These are phyloP conservation scores for Loxodes magnus DNA, from an alignment of 73 alveolate genomes.

Conservation along the genomic window DNA sequence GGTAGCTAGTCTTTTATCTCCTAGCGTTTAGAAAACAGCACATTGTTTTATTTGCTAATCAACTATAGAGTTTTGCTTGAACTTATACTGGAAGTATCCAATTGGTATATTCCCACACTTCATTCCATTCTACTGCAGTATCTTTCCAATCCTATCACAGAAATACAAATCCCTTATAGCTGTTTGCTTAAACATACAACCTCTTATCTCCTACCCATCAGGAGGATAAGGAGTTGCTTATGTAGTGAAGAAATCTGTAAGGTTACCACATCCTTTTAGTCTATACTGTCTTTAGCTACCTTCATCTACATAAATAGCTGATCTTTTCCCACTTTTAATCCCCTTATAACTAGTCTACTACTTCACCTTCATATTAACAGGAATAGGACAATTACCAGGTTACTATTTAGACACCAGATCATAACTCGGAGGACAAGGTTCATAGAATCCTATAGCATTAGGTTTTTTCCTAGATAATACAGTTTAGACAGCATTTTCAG, in stretches of 20 bases:
- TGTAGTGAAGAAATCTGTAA: constrained; percentile 43
- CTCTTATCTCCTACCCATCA: constrained; percentile 59
- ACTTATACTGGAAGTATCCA: constrained; percentile 68
- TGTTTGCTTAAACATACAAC: constrained; percentile 65
- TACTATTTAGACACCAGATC: too few species aligned
- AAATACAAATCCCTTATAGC: constrained; percentile 64
- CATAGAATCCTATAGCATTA: too few species aligned
- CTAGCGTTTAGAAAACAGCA: constrained; percentile 57
- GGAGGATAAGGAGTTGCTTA: constrained; percentile 35
- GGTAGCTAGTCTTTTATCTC: constrained; percentile 69
- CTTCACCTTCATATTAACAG: too few species aligned
- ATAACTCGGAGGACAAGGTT: too few species aligned
- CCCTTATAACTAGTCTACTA: too few species aligned
- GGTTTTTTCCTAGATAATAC: too few species aligned
- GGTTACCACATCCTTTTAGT: constrained; percentile 82
- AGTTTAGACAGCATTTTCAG: too few species aligned
- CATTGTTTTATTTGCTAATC: constrained; percentile 61
- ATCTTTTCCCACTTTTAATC: constrained; percentile 82
- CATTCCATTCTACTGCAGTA: constrained; percentile 29
- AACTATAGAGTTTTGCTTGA: constrained; percentile 10
- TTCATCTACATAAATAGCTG: constrained; percentile 33
- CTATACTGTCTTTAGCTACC: constrained; percentile 20
- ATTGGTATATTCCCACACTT: constrained; percentile 44
- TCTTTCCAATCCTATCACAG: constrained; percentile 23
- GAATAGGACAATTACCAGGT: too few species aligned